phyloP scores from a whole-genome alignment of 345 rosid genomes.

The Aquilaria sinensis region DNA sequence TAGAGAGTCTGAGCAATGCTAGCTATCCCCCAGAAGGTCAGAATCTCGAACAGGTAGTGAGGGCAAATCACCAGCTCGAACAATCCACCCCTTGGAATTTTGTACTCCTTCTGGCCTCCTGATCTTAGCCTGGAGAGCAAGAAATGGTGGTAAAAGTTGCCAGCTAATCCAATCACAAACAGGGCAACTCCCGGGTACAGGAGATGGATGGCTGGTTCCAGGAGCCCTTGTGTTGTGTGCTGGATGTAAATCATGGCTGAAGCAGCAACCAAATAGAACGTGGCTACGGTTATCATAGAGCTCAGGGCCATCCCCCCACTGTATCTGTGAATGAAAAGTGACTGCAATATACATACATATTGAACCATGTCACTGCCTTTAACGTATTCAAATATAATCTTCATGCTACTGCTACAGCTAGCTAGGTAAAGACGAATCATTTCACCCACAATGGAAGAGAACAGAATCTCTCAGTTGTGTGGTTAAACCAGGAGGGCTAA shows the following conservation, averaged over 20 bases:
- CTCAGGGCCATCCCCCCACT: slow-evolving; percentile 45
- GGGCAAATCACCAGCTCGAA: slow-evolving; percentile 61
- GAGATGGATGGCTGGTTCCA: slow-evolving; percentile 36
- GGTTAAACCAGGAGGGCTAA: too few relatives aligned
- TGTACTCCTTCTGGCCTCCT: slow-evolving; percentile 41
- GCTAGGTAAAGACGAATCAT: too few relatives aligned
- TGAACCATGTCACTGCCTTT: too few relatives aligned
- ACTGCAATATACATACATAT: slow-evolving; percentile 19
- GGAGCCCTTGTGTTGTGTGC: slow-evolving; percentile 23
- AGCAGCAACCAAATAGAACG: slow-evolving; percentile 33
- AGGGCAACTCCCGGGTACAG: slow-evolving; percentile 36
- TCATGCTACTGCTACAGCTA: too few relatives aligned
- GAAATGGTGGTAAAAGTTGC: slow-evolving; percentile 75
- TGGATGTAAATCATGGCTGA: slow-evolving; percentile 43
- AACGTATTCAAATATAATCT: too few relatives aligned
- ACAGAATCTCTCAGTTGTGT: too few relatives aligned
- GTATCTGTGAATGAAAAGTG: slow-evolving; percentile 50
- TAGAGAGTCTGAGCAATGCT: slow-evolving; percentile 53
- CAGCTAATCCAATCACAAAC: slow-evolving; percentile 48
- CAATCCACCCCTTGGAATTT: slow-evolving; percentile 59
- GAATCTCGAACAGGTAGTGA: slow-evolving; percentile 67
- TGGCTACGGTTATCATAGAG: slow-evolving; percentile 20
- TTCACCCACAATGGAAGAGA: too few relatives aligned
- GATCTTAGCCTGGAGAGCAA: slow-evolving; percentile 54
- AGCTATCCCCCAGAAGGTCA: slow-evolving; percentile 46